phyloP scores from a whole-genome alignment of 805 yeast genomes.

The Zygosaccharomyces siamensis region DNA sequence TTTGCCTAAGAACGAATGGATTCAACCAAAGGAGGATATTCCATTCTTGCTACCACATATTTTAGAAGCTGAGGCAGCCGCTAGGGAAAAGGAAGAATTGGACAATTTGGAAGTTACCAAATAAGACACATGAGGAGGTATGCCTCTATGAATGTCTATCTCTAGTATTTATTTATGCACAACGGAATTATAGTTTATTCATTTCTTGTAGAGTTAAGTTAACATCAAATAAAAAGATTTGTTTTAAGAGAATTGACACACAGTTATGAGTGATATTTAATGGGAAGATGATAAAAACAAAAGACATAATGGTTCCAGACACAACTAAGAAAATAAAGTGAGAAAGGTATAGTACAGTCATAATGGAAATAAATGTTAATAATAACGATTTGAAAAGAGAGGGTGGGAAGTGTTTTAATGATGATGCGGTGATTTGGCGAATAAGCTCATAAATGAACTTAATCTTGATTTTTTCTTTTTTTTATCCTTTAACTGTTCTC shows the following conservation, averaged over 20 bases:
- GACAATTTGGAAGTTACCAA: conserved; percentile 59
- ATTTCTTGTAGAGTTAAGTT: conserved; percentile 1
- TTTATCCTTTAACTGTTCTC: conserved; percentile 10
- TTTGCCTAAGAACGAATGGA: conserved; percentile 73
- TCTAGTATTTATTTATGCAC: conserved; percentile 3
- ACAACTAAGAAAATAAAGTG: conserved; percentile 1
- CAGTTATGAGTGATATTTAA: background rate
- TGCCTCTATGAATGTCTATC: background rate
- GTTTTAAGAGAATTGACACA: background rate
- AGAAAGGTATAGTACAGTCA: conserved; percentile 3
- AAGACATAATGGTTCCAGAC: background rate
- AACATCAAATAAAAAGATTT: background rate
- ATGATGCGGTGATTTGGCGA: conserved; percentile 11
- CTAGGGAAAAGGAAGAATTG: conserved; percentile 78
- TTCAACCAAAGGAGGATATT: conserved; percentile 72
- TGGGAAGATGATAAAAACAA: background rate
- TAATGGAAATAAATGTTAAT: background rate
- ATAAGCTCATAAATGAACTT: conserved; percentile 17
- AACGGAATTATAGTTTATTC: conserved; percentile 3
- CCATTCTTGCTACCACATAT: conserved; percentile 84
- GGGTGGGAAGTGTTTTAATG: background rate
- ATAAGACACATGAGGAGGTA: conserved; percentile 6
- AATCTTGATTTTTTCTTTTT: conserved; percentile 21
- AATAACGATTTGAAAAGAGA: background rate
- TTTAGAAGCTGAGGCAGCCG: conserved; percentile 91